phyloP scores from a whole-genome alignment of 2,329 filamentous ascomycete genomes.

The Sclerotinia glacialis region DNA sequence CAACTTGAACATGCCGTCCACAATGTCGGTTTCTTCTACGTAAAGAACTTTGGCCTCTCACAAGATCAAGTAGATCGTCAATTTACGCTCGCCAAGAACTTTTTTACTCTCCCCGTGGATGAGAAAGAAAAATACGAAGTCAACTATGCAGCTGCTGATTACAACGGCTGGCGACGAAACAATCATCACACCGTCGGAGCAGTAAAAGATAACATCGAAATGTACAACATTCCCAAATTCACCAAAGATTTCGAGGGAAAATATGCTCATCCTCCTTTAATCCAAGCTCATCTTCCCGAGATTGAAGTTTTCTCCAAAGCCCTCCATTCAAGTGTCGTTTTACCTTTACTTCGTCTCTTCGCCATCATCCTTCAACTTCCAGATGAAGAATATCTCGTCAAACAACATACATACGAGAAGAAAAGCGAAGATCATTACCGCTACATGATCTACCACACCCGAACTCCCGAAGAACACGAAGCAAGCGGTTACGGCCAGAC shows the following conservation, averaged over 20 bases:
- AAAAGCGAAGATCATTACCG: slow-evolving; percentile 59
- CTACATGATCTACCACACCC: slow-evolving; percentile 58
- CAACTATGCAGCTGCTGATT: slow-evolving; percentile 51
- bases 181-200: slow-evolving; percentile 36
- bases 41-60: slow-evolving; percentile 59
- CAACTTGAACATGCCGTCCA: slow-evolving; percentile 53
- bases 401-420: slow-evolving; percentile 56
- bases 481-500: slow-evolving; percentile 46
- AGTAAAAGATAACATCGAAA: slow-evolving; percentile 52
- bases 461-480: slow-evolving; percentile 48
- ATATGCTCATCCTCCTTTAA: slow-evolving; percentile 45
- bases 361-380: slow-evolving; percentile 60
- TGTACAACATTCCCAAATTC: slow-evolving; percentile 61
- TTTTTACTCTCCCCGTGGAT: slow-evolving; percentile 55
- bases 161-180: slow-evolving; percentile 55
- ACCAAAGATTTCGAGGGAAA: slow-evolving; percentile 45
- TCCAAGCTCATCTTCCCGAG: slow-evolving; percentile 50
- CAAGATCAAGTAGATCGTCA: slow-evolving; percentile 60
- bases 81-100: slow-evolving; percentile 58
- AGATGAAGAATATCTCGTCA: slow-evolving; percentile 55
- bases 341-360: slow-evolving; percentile 57
- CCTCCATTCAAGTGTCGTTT: slow-evolving; percentile 54
- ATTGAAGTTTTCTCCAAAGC: slow-evolving; percentile 52
- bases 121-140: slow-evolving; percentile 58
- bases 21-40: slow-evolving; percentile 58